phyloP scores from a whole-genome alignment of 768 basidiomycete genomes.

The Russula sp. region DNA sequence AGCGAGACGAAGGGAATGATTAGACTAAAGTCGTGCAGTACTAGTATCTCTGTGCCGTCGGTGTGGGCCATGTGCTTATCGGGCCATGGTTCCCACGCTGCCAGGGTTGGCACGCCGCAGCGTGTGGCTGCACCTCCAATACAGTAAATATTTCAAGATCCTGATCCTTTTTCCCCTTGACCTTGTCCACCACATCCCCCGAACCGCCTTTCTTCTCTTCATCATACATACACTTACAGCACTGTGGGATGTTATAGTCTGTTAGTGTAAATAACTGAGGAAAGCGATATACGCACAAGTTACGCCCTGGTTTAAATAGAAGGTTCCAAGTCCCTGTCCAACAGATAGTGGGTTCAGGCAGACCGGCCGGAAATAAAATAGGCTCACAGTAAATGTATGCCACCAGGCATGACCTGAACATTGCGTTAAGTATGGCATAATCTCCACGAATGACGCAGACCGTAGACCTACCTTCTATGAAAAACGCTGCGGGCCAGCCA shows the following conservation, averaged over 20 bases:
- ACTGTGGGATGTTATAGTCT: slow-evolving; percentile 21
- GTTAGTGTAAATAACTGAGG: background rate
- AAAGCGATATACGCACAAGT: slow-evolving; percentile 28
- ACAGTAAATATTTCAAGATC: too few relatives aligned
- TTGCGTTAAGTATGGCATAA: slow-evolving; percentile 1
- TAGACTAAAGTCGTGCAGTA: too few relatives aligned
- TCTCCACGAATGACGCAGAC: background rate
- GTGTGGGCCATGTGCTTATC: too few relatives aligned
- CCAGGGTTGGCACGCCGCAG: too few relatives aligned
- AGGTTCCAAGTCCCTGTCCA: slow-evolving; percentile 29
- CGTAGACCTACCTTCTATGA: slow-evolving; percentile 47
- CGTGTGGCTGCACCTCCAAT: too few relatives aligned
- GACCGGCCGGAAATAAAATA: background rate
- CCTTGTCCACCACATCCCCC: background rate
- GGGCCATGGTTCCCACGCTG: too few relatives aligned
- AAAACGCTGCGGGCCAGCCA: slow-evolving; percentile 62
- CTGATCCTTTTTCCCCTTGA: background rate
- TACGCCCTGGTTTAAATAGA: slow-evolving; percentile 32
- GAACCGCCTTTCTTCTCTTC: background rate
- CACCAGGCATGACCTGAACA: slow-evolving; percentile 63
- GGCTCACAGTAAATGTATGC: slow-evolving; percentile 58
- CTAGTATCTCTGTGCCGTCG: too few relatives aligned
- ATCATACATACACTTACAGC: slow-evolving; percentile 20
- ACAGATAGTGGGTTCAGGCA: slow-evolving; percentile 2
- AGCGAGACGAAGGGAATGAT: too few relatives aligned